These are phyloP conservation scores for Fusarium austroafricanum DNA, from an alignment of 2,329 filamentous ascomycete genomes.

Conservation along the genomic window DNA sequence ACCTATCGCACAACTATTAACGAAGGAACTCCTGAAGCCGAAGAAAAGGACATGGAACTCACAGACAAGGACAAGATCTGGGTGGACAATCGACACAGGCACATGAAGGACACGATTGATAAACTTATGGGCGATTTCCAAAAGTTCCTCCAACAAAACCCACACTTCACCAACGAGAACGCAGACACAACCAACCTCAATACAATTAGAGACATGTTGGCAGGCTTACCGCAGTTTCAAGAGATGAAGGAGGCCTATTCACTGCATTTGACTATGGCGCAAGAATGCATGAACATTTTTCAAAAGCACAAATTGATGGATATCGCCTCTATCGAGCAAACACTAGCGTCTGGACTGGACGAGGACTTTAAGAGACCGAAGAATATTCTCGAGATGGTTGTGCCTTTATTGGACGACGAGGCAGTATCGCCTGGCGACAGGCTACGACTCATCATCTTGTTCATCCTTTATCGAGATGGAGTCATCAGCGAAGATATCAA, in stretches of 20 bases:
- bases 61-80: slow-evolving; percentile 92
- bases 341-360: slow-evolving; percentile 89
- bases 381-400: slow-evolving; percentile 85
- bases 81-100: slow-evolving; percentile 92
- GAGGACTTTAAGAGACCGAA: slow-evolving; percentile 94
- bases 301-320: slow-evolving; percentile 86
- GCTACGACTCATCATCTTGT: slow-evolving; percentile 85
- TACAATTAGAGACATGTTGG: slow-evolving; percentile 97
- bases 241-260: slow-evolving; percentile 96
- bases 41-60: slow-evolving; percentile 92
- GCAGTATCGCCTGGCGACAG: slow-evolving; percentile 78
- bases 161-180: slow-evolving; percentile 85
- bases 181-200: slow-evolving; percentile 81
- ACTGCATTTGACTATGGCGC: slow-evolving; percentile 93
- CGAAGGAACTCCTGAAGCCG: slow-evolving; percentile 74
- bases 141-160: slow-evolving; percentile 89
- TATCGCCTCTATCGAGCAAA: slow-evolving; percentile 89
- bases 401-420: slow-evolving; percentile 89
- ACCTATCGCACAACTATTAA: slow-evolving; percentile 86
- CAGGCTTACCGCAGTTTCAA: slow-evolving; percentile 91
- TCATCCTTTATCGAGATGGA: slow-evolving; percentile 86
- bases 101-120: slow-evolving; percentile 98
- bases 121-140: slow-evolving; percentile 93
- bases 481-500: slow-evolving; percentile 85
- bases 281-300: slow-evolving; percentile 96